phyloP scores from a whole-genome alignment of 352 stramenopile species.

The Globisporangium camurandrum region DNA sequence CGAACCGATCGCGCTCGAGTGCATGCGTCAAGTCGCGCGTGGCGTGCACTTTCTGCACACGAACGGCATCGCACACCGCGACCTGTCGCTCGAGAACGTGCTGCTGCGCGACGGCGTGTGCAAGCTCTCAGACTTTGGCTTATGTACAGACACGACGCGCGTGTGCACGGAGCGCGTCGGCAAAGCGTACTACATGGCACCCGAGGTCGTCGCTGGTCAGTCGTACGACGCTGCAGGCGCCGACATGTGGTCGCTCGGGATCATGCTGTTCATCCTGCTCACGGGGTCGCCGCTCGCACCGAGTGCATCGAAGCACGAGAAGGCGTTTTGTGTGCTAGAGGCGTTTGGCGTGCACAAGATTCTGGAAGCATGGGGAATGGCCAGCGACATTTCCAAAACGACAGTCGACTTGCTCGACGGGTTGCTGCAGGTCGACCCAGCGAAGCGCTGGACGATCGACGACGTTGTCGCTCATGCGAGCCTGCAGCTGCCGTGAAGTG shows the following conservation, averaged over 20 bases:
- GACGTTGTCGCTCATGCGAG: constrained; percentile 60
- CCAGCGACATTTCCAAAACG: constrained; percentile 32
- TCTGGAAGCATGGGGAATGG: constrained; percentile 63
- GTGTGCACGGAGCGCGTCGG: constrained; percentile 50
- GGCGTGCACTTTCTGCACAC: constrained; percentile 72
- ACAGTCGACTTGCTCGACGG: constrained; percentile 54
- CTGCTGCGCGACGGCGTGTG: constrained; percentile 60
- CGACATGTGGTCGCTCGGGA: constrained; percentile 80
- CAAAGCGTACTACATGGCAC: constrained; percentile 85
- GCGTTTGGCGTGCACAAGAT: constrained; percentile 51
- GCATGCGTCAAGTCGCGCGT: constrained; percentile 58
- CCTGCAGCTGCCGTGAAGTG: constrained; percentile 19
- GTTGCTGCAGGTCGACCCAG: constrained; percentile 58
- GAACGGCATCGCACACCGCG: constrained; percentile 70
- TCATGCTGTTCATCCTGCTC: constrained; percentile 85
- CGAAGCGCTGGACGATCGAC: constrained; percentile 47
- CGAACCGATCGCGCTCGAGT: constrained; percentile 36
- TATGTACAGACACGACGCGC: constrained; percentile 43
- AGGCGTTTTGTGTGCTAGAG: constrained; percentile 57
- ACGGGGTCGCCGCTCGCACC: constrained; percentile 58
- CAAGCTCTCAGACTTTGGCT: constrained; percentile 78
- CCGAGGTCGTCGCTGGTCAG: constrained; percentile 57
- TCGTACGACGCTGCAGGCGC: constrained; percentile 68
- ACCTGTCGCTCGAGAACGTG: constrained; percentile 83
- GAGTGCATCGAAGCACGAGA: constrained; percentile 41